These are phyloP conservation scores for Globisporangium irregulare DNA, from an alignment of 352 stramenopile genomes.

Conservation along the genomic window DNA sequence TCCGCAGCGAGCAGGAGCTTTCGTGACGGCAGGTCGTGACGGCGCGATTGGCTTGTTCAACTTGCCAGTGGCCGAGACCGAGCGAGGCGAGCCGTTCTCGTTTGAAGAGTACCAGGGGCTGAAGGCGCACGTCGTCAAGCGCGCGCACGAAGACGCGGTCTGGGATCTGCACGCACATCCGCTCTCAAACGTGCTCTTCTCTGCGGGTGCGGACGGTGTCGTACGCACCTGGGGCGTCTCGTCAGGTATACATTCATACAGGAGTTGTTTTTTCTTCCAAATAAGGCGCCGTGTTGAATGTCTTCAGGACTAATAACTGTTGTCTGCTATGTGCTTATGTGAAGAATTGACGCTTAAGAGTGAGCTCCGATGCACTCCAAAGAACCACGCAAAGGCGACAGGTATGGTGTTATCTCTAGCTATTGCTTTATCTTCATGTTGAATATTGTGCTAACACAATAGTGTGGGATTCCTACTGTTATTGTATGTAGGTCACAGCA, in stretches of 20 bases:
- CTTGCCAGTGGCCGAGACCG: slow-evolving; percentile 47
- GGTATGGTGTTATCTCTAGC: slow-evolving; percentile 21
- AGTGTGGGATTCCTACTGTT: not conserved
- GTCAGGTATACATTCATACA: slow-evolving; percentile 37
- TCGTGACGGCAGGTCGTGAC: slow-evolving; percentile 76
- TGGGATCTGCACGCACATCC: slow-evolving; percentile 83
- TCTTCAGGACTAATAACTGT: not conserved
- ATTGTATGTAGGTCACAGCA: slow-evolving; percentile 31
- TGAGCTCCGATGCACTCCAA: slow-evolving; percentile 59
- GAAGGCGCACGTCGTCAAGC: slow-evolving; percentile 63
- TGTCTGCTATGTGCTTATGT: slow-evolving; percentile 1
- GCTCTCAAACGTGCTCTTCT: slow-evolving; percentile 82
- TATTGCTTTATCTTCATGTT: not conserved
- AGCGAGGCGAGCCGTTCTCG: slow-evolving; percentile 66
- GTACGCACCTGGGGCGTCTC: slow-evolving; percentile 77
- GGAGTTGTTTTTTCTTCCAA: no score
- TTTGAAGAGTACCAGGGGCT: slow-evolving; percentile 74
- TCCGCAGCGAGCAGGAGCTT: slow-evolving; percentile 47
- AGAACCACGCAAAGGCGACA: slow-evolving; percentile 46
- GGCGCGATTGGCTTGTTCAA: slow-evolving; percentile 69
- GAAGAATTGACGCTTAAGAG: slow-evolving; percentile 75
- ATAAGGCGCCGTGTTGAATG: no score
- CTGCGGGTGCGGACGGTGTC: slow-evolving; percentile 69
- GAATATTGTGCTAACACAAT: not conserved
- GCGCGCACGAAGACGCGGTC: slow-evolving; percentile 77